phyloP scores from a whole-genome alignment of 441 rosid species.

The Erodium texanum region DNA sequence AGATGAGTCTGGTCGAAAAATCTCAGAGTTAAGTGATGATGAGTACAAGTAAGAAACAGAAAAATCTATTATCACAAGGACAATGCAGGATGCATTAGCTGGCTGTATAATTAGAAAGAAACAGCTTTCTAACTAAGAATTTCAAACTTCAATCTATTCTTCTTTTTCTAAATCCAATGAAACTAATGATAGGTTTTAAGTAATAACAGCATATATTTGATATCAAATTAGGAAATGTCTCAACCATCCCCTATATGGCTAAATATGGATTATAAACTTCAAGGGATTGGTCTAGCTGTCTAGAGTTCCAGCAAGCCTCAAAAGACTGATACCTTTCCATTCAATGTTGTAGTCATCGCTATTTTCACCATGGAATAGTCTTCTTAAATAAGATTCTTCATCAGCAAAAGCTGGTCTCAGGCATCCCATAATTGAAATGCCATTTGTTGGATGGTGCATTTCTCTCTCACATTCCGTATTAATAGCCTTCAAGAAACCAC shows the following conservation, averaged over 20 bases:
- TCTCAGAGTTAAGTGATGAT: constrained; percentile 5
- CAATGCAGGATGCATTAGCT: neutral
- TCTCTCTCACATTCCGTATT: constrained; percentile 40
- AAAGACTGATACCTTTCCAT: constrained; percentile 41
- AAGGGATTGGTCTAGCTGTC: neutral
- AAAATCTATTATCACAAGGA: neutral
- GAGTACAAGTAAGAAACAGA: neutral
- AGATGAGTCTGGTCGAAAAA: constrained; percentile 11
- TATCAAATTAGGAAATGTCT: neutral
- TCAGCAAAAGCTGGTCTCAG: constrained; percentile 70
- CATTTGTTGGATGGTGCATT: constrained; percentile 79
- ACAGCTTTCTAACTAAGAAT: neutral
- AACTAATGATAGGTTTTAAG: neutral
- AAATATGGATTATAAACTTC: neutral
- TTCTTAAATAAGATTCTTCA: constrained; percentile 65
- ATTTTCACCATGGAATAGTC: constrained; percentile 49
- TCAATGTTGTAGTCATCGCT: constrained; percentile 40
- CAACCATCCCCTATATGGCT: too few species aligned
- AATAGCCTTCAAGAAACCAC: constrained; percentile 40
- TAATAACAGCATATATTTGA: constrained; percentile 1
- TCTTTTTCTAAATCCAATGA: too few species aligned
- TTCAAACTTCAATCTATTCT: neutral
- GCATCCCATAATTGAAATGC: constrained; percentile 69
- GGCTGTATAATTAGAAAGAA: too few species aligned
- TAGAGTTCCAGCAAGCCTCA: neutral